These are phyloP conservation scores for Diaporthe ilicicola DNA, from an alignment of 2,329 filamentous ascomycete species.

Conservation along the genomic window DNA sequence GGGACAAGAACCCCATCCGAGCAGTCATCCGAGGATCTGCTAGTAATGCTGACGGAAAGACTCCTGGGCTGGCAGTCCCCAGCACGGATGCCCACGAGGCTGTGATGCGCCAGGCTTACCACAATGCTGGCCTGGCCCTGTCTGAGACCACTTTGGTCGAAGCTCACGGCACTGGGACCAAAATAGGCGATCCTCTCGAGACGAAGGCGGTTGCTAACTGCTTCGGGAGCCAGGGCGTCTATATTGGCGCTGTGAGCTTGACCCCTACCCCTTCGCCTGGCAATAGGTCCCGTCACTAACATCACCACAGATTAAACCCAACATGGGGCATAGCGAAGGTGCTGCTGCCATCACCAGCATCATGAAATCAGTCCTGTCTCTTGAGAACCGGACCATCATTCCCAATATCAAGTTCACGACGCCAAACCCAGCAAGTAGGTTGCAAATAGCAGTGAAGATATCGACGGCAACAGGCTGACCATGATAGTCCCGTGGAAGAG, in stretches of 20 bases:
- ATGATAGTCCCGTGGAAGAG: constrained; percentile 40
- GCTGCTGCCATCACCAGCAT: not conserved
- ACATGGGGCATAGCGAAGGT: constrained; percentile 28
- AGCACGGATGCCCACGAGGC: constrained; percentile 43
- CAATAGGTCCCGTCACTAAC: no score
- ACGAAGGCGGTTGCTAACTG: constrained; percentile 1
- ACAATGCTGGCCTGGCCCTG: constrained; percentile 51
- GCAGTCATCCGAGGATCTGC: constrained; percentile 49
- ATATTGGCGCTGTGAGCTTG: no score
- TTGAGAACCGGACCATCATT: constrained; percentile 32
- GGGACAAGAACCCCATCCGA: constrained; percentile 53
- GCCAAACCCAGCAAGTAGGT: constrained; percentile 41
- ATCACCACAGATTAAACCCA: constrained; percentile 43
- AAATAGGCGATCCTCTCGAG: not conserved
- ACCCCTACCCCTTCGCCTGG: accelerated
- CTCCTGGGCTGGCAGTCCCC: constrained; percentile 50
- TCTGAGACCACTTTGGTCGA: constrained; percentile 45
- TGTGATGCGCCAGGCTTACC: constrained; percentile 58
- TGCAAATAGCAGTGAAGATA: no score
- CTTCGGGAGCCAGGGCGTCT: constrained; percentile 11
- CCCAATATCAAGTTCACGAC: constrained; percentile 38
- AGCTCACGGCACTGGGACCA: not conserved
- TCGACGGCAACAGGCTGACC: no score
- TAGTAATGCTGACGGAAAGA: constrained; percentile 53
- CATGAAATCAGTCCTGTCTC: not conserved